Evolutionary conservation across 2,329 filamentous ascomycete species (phyloP).

Genomic region (Neopestalotiopsis clavispora): DNA sequence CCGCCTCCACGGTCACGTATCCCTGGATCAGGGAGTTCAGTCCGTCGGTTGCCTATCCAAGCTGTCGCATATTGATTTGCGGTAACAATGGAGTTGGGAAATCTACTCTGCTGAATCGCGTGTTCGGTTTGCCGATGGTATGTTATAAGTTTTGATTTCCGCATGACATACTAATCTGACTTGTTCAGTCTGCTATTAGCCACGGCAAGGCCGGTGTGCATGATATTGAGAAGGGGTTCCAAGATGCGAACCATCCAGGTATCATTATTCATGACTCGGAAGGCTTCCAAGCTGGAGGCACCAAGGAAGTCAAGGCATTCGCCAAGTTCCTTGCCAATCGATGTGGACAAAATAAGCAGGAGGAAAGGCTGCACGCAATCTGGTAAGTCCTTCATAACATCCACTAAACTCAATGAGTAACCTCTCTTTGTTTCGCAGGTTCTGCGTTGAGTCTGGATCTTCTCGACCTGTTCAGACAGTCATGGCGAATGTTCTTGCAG

Average conservation of each 20-base stretch:
- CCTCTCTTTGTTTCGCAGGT: not conserved
- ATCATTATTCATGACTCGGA: not conserved
- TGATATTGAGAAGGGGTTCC: not conserved
- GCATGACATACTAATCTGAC: too few relatives aligned
- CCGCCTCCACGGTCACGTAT: not conserved
- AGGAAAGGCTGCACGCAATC: slow-evolving; percentile 1
- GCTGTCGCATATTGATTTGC: not conserved
- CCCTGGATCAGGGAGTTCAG: slow-evolving; percentile 1
- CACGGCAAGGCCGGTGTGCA: not conserved
- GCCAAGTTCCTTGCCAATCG: not conserved
- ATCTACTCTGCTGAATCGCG: slow-evolving; percentile 2
- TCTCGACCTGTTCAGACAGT: not conserved
- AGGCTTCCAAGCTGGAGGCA: not conserved
- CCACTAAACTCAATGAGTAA: not conserved
- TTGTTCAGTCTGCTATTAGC: not conserved
- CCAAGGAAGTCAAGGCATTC: not conserved
- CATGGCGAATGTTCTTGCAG: not conserved
- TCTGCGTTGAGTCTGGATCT: not conserved
- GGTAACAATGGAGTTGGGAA: not conserved
- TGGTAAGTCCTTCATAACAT: not conserved
- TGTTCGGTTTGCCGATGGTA: slow-evolving; percentile 2
- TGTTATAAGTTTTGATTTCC: not conserved
- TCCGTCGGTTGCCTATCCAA: not conserved
- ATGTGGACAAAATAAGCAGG: not conserved
- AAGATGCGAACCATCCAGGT: slow-evolving; percentile 3